Evolutionary conservation across 2,329 filamentous ascomycete species (phyloP), one percentile per base, ranked within the genome.

Genomic region (Fusarium odoratissimum): DNA sequence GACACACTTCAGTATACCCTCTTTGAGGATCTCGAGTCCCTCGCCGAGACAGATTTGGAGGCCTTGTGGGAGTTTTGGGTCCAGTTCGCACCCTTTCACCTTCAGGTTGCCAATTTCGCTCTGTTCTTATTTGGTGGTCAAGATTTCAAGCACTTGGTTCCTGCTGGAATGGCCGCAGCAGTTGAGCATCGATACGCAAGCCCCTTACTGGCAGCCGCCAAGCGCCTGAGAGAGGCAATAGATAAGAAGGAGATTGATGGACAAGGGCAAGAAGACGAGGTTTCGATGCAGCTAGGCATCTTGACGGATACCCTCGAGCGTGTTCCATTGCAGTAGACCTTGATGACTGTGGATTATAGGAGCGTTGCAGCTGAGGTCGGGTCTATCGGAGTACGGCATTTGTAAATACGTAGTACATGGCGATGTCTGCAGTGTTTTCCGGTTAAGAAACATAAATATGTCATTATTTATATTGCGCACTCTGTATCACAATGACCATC

Each of bases 21-120:
- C 21, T 92, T 92, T 75, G 89, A 89, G 4, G 84, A 88, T 76
- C 82, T 89, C 46, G 83, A 83, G n/a, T 79, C 82, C 8, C 80
- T 91, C 23, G 79, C 80, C 6, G 82, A 85, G 28, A 81, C 83
- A 35, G 83, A 83, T 28, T 72, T 79, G 4, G 80, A 82, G 9
- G 83, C 84, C 4, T 71, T 91, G 38, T 76, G 84, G 41, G 86
- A 90, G 30, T 88, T 88, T 72, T 87, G 88, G 83, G 77, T 78
- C 17, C 83, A 87, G 69, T 87, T 87, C 54, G 83, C 84, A 55
- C 82, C 86, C 5, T 88, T 91, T 67, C 82, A 91, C 59, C 81
- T 91, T 69, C 88, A 91, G 72, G 87, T 87, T 0, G 86, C 87
- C 64, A 91, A 91, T 74, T 90, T 92, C 78, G 85, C 87, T 12